These are phyloP conservation scores for Plectranthus barbatus DNA, from an alignment of 257 asterid species.

Conservation along the genomic window DNA sequence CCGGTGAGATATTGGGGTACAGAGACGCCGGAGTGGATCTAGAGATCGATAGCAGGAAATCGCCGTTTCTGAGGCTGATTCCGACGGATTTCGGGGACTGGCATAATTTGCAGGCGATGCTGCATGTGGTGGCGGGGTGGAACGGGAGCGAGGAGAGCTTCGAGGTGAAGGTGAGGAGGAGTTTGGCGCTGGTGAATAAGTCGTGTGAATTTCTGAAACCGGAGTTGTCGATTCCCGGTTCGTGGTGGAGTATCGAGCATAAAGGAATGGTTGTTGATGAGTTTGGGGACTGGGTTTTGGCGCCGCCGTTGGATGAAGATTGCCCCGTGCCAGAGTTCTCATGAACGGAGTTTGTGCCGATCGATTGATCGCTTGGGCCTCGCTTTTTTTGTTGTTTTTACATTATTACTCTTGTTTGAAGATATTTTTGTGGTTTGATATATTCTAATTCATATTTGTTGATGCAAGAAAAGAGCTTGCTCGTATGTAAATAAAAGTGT, in stretches of 20 bases:
- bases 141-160: constrained; percentile 45
- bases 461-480: too few species aligned
- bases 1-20: constrained; percentile 40
- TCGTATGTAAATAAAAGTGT: too few species aligned
- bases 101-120: constrained; percentile 77
- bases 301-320: constrained; percentile 51
- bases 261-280: constrained; percentile 51
- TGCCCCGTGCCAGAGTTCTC: constrained; percentile 24
- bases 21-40: constrained; percentile 36
- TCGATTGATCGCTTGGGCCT: too few species aligned
- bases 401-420: too few species aligned
- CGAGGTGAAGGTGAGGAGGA: constrained; percentile 55
- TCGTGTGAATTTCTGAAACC: constrained; percentile 49
- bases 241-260: constrained; percentile 90
- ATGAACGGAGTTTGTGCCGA: neutral
- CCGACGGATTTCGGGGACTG: constrained; percentile 53
- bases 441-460: too few species aligned
- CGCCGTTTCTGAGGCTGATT: constrained; percentile 40
- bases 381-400: too few species aligned
- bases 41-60: constrained; percentile 46
- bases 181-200: constrained; percentile 70
- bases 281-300: constrained; percentile 65
- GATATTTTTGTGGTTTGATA: too few species aligned
- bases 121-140: constrained; percentile 78
- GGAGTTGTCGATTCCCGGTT: constrained; percentile 52